These are phyloP conservation scores for Penicillium brasilianum DNA, from an alignment of 2,329 filamentous ascomycete genomes.

Conservation along the genomic window DNA sequence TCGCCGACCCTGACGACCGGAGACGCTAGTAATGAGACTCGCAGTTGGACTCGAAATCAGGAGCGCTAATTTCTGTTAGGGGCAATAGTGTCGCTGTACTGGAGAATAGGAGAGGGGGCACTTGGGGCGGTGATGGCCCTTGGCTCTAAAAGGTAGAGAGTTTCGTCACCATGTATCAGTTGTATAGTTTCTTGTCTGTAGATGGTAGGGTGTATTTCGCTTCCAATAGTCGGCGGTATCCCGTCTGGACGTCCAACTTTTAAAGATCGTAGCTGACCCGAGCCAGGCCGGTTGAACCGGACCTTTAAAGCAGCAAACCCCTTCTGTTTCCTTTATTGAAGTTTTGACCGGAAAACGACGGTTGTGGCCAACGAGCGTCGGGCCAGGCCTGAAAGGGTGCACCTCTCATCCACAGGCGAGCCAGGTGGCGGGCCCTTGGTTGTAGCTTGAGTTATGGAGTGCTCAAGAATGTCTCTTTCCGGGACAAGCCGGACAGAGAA, in stretches of 20 bases:
- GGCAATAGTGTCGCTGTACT: constrained; percentile 2
- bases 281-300: too few species aligned
- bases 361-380: constrained; percentile 13
- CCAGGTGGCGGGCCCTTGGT: constrained; percentile 20
- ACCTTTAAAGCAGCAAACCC: neutral
- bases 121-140: neutral
- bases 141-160: neutral
- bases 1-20: constrained; percentile 8
- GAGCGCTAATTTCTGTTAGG: neutral
- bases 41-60: neutral
- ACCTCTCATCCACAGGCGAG: constrained; percentile 14
- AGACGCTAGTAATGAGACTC: constrained; percentile 17
- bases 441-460: neutral
- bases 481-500: constrained; percentile 4
- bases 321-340: constrained; percentile 16
- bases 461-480: constrained; percentile 19
- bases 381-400: constrained; percentile 21
- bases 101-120: neutral
- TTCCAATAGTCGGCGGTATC: neutral
- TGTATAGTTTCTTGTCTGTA: neutral
- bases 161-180: neutral
- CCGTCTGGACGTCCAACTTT: neutral
- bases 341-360: constrained; percentile 19
- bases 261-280: neutral
- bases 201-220: neutral